Percentiles rank a stretch among this genome's conserved stretches.
phyloP scores from a whole-genome alignment of 805 yeast species.

The Ogataea corticis region DNA sequence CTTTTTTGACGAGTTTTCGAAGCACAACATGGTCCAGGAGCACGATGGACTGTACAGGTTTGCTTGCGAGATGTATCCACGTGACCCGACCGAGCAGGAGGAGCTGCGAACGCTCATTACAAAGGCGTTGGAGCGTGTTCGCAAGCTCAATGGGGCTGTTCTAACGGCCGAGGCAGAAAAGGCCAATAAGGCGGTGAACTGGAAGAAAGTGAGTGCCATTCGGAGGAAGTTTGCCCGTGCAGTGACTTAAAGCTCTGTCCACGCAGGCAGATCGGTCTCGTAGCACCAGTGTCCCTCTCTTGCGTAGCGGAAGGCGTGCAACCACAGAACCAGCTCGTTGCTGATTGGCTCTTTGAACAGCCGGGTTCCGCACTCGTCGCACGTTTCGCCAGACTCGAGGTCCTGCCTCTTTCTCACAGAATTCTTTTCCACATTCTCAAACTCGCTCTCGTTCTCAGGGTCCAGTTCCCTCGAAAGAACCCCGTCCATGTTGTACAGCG shows the following conservation, averaged over 20 bases:
- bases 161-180: conserved; percentile 9
- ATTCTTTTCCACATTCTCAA: conserved; percentile 10
- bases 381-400: conserved; percentile 27
- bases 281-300: conserved; percentile 36
- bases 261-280: conserved; percentile 45
- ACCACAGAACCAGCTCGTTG: conserved; percentile 39
- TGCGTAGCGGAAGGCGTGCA: conserved; percentile 48
- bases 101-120: conserved; percentile 16
- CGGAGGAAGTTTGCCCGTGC: conserved; percentile 6
- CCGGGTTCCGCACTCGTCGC: conserved; percentile 38
- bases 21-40: background rate
- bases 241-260: conserved; percentile 40
- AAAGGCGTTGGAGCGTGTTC: conserved; percentile 20
- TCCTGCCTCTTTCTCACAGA: conserved; percentile 17
- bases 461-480: conserved; percentile 11
- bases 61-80: conserved; percentile 13
- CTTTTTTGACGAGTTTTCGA: conserved; percentile 18
- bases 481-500: conserved; percentile 28
- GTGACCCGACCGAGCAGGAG: conserved; percentile 11
- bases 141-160: conserved; percentile 3
- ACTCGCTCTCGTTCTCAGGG: conserved; percentile 8
- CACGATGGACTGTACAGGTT: conserved; percentile 31
- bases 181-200: conserved; percentile 17
- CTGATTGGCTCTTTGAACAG: conserved; percentile 34
- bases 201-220: conserved; percentile 18